These are phyloP conservation scores for Chenopodium suecicum DNA, from an alignment of 148 eudicot genomes.

Conservation along the genomic window DNA sequence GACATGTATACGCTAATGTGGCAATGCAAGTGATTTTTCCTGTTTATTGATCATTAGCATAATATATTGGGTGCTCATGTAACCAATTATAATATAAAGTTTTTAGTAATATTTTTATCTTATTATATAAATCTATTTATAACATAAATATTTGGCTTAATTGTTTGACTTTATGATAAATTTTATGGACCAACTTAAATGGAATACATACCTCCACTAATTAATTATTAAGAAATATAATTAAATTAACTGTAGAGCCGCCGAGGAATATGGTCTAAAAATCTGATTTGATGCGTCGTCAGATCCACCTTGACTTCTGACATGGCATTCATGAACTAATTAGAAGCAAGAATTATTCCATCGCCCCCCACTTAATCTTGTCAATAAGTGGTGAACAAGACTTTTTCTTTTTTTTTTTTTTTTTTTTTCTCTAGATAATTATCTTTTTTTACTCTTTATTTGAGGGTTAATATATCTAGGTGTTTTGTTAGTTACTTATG, in stretches of 20 bases:
- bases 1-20: constrained; percentile 4
- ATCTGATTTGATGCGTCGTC: constrained; percentile 18
- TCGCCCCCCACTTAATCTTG: constrained; percentile 3
- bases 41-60: neutral
- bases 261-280: neutral
- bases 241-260: neutral
- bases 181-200: constrained; percentile 1
- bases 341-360: neutral
- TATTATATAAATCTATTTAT: neutral
- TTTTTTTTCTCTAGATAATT: neutral
- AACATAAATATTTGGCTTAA: neutral
- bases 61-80: neutral
- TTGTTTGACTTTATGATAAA: constrained; percentile 6
- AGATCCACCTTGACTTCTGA: constrained; percentile 12
- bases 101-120: neutral
- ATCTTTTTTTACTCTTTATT: neutral
- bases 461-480: neutral
- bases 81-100: constrained; percentile 4
- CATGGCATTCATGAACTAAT: neutral
- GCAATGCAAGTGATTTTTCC: neutral
- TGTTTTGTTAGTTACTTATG: too few relatives aligned
- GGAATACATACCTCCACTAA: constrained; percentile 1
- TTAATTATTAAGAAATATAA: too few relatives aligned
- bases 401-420: neutral
- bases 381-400: neutral